Conservation (phyloP, 768 basidiomycete genomes). For the Cyclocybe aegerita region DNA sequence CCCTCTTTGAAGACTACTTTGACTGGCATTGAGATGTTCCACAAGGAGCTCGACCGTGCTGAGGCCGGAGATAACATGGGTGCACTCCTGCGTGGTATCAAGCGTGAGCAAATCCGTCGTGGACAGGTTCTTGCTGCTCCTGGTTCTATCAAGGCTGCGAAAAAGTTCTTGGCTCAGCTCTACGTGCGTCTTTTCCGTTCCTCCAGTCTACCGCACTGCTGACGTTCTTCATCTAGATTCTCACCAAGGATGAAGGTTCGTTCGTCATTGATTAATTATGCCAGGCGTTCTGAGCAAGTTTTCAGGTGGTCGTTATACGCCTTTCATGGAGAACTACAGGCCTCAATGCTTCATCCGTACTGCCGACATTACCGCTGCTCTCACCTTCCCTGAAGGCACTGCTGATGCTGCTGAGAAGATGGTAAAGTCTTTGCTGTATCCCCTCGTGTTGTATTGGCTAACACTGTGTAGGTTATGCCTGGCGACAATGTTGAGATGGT, state of each 20-base stretch:
- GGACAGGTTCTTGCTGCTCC: slow-evolving; percentile 91
- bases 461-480: slow-evolving; percentile 75
- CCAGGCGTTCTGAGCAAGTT: neutral
- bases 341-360: slow-evolving; percentile 97
- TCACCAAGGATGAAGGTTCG: slow-evolving; percentile 81
- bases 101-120: slow-evolving; percentile 92
- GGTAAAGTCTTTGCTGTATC: slow-evolving; percentile 35
- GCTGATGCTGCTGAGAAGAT: slow-evolving; percentile 83
- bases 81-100: slow-evolving; percentile 91
- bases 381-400: slow-evolving; percentile 87
- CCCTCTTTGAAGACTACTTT: slow-evolving; percentile 83
- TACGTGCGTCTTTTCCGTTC: slow-evolving; percentile 51
- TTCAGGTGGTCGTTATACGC: slow-evolving; percentile 77
- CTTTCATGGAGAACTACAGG: slow-evolving; percentile 92
- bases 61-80: slow-evolving; percentile 99
- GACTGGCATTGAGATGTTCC: slow-evolving; percentile 99
- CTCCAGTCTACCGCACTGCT: neutral
- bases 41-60: slow-evolving; percentile 96
- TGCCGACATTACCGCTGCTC: slow-evolving; percentile 82
- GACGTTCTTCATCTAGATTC: slow-evolving; percentile 42
- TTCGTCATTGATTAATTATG: neutral
- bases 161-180: slow-evolving; percentile 92
- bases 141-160: slow-evolving; percentile 90
- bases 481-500: slow-evolving; percentile 97
- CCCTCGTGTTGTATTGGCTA: neutral